Evolutionary conservation across 768 basidiomycete species (phyloP).

Genomic region (Cubamyces sp.): DNA sequence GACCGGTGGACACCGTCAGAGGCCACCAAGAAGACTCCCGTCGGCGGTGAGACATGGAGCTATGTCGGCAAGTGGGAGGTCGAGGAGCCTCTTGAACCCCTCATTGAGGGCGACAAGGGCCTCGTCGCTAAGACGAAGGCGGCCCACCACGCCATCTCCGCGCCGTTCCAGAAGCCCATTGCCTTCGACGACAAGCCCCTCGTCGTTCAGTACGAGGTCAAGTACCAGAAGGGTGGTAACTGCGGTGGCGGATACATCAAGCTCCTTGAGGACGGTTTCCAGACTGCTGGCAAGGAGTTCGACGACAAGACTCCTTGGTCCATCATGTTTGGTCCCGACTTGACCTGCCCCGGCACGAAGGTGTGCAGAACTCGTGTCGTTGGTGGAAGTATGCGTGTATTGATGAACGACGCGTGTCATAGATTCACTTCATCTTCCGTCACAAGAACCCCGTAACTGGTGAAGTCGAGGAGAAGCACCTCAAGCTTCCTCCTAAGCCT

Average conservation of each 20-base stretch:
- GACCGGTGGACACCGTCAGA: conserved; percentile 95
- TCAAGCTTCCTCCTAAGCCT: conserved; percentile 78
- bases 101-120: conserved; percentile 85
- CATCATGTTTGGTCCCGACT: conserved; percentile 97
- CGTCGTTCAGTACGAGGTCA: conserved; percentile 98
- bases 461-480: conserved; percentile 97
- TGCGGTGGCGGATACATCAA: conserved; percentile 99
- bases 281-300: conserved; percentile 91
- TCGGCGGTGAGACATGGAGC: conserved; percentile 93
- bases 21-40: conserved; percentile 97
- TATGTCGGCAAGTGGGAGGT: conserved; percentile 98
- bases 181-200: conserved; percentile 84
- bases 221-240: conserved; percentile 98
- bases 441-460: conserved; percentile 93
- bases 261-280: conserved; percentile 92
- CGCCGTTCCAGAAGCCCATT: conserved; percentile 77
- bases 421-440: conserved; percentile 99
- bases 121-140: conserved; percentile 97
- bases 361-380: conserved; percentile 41
- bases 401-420: conserved; percentile 14
- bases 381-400: conserved; percentile 7
- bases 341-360: conserved; percentile 92
- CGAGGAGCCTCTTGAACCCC: conserved; percentile 79
- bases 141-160: conserved; percentile 98
- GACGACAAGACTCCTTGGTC: conserved; percentile 93